Evolutionary conservation across 805 yeast genomes (phyloP).

Genomic region (Candida sakaeoensis): DNA sequence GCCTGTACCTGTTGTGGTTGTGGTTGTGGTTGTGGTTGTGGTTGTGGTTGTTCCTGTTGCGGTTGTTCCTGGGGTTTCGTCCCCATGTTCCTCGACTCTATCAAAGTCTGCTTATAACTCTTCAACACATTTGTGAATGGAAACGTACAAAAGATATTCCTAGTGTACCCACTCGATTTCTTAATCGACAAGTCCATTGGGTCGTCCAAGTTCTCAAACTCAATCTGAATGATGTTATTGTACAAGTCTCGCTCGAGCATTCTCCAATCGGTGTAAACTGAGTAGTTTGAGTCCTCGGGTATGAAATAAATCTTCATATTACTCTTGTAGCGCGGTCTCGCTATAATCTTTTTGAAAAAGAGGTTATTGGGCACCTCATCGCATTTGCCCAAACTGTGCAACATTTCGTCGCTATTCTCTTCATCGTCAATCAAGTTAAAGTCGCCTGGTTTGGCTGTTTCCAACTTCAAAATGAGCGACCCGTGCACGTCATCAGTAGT

Average conservation of each 20-base stretch:
- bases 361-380: slow-evolving; percentile 46
- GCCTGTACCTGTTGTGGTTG: too few relatives aligned
- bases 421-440: slow-evolving; percentile 48
- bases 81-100: background rate
- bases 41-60: background rate
- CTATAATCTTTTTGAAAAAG: slow-evolving; percentile 54
- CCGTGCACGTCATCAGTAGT: slow-evolving; percentile 52
- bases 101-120: slow-evolving; percentile 7
- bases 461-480: slow-evolving; percentile 49
- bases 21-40: background rate
- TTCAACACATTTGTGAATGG: slow-evolving; percentile 12
- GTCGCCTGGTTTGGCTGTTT: slow-evolving; percentile 55
- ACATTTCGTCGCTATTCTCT: slow-evolving; percentile 35
- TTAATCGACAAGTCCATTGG: slow-evolving; percentile 3
- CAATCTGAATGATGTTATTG: slow-evolving; percentile 44
- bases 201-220: slow-evolving; percentile 9
- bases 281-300: slow-evolving; percentile 36
- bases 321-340: slow-evolving; percentile 59
- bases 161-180: background rate
- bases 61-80: background rate
- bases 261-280: slow-evolving; percentile 46
- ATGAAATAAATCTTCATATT: slow-evolving; percentile 60
- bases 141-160: slow-evolving; percentile 16
- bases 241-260: slow-evolving; percentile 50
- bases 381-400: slow-evolving; percentile 34